These are phyloP conservation scores for Castanopsis chinensis DNA, from an alignment of 306 rosid genomes.

Conservation along the genomic window DNA sequence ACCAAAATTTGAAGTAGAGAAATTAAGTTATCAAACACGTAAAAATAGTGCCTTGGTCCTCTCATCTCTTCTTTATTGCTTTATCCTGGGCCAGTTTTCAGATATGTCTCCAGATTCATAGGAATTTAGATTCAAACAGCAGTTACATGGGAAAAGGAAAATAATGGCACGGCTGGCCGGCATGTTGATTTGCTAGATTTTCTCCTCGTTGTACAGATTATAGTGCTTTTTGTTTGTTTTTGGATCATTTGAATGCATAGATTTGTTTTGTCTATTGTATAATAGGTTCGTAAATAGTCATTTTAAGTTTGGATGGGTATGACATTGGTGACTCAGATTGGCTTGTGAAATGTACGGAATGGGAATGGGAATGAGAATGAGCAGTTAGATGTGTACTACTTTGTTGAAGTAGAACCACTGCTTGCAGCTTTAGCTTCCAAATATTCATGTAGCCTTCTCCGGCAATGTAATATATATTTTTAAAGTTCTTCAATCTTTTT, in stretches of 20 bases:
- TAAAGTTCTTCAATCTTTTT: not conserved
- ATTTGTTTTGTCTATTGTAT: constrained; percentile 7
- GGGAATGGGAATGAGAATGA: not conserved
- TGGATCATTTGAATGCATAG: constrained; percentile 4
- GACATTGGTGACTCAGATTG: not conserved
- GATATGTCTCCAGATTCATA: constrained; percentile 19
- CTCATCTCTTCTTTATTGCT: constrained; percentile 7
- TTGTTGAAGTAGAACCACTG: too few relatives aligned
- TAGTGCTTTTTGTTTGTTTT: constrained; percentile 14
- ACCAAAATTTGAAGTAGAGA: not conserved
- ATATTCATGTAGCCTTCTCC: not conserved
- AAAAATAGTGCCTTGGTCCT: constrained; percentile 10
- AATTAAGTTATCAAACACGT: constrained; percentile 9
- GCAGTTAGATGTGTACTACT: not conserved
- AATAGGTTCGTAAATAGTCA: constrained; percentile 15
- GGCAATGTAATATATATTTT: not conserved
- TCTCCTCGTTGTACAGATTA: constrained; percentile 34
- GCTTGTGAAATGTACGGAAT: not conserved
- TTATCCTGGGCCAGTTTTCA: constrained; percentile 18
- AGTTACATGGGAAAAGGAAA: constrained; percentile 13
- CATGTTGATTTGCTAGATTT: constrained; percentile 12
- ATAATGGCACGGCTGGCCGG: constrained; percentile 5
- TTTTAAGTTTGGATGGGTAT: not conserved
- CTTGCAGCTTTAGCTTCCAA: not conserved
- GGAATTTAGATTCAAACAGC: constrained; percentile 10